These are phyloP conservation scores for Rhizopogon vinicolor DNA, from an alignment of 768 basidiomycete genomes.

Conservation along the genomic window DNA sequence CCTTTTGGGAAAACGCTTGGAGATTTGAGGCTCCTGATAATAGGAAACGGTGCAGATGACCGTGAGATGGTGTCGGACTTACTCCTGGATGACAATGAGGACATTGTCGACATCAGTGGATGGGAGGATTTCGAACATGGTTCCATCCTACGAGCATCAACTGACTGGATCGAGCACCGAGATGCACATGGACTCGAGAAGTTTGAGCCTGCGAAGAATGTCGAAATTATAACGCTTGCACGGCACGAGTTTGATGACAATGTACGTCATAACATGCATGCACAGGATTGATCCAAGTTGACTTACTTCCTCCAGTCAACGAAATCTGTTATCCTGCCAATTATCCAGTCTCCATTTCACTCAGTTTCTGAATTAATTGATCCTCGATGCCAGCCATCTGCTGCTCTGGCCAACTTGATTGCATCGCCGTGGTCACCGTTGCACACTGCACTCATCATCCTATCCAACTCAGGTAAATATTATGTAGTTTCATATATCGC, in stretches of 20 bases:
- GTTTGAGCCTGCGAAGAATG: slow-evolving; percentile 59
- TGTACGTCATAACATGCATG: slow-evolving; percentile 33
- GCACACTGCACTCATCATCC: slow-evolving; percentile 55
- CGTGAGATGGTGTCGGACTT: slow-evolving; percentile 37
- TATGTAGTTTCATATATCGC: neutral
- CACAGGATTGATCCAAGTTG: neutral
- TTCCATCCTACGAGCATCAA: slow-evolving; percentile 52
- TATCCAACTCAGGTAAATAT: slow-evolving; percentile 44
- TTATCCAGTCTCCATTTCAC: slow-evolving; percentile 55
- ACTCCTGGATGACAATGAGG: slow-evolving; percentile 61
- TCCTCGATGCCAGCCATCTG: slow-evolving; percentile 47
- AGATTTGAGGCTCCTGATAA: slow-evolving; percentile 51
- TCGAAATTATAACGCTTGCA: slow-evolving; percentile 54
- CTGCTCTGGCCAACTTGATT: slow-evolving; percentile 46
- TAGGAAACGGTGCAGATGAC: slow-evolving; percentile 37
- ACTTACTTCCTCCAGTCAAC: slow-evolving; percentile 18
- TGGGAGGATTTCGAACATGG: slow-evolving; percentile 50
- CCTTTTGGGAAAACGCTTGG: slow-evolving; percentile 67
- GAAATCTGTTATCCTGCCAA: slow-evolving; percentile 29
- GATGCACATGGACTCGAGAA: slow-evolving; percentile 64
- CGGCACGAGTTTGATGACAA: slow-evolving; percentile 38
- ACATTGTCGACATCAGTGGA: slow-evolving; percentile 55
- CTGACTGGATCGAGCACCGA: slow-evolving; percentile 66
- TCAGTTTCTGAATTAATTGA: slow-evolving; percentile 49
- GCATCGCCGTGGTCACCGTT: slow-evolving; percentile 55